Conservation (phyloP, 768 basidiomycete species). For the Collybia nuda region DNA sequence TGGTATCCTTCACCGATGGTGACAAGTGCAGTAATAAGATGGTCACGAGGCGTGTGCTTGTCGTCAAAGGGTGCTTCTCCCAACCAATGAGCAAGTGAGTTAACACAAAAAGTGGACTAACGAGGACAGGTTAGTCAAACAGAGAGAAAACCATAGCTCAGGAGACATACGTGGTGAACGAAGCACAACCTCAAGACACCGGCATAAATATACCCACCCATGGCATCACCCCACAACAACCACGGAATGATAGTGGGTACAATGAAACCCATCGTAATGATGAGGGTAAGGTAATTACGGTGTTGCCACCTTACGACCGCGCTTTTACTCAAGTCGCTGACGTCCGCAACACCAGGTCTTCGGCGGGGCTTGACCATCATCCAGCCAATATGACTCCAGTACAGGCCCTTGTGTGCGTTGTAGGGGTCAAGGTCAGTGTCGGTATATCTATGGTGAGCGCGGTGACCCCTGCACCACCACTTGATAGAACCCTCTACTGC, state of each 20-base stretch:
- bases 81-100: conserved; percentile 96
- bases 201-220: conserved; percentile 86
- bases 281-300: conserved; percentile 68
- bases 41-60: conserved; percentile 92
- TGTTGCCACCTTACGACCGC: conserved; percentile 87
- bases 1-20: conserved; percentile 98
- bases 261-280: conserved; percentile 68
- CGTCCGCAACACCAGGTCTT: conserved; percentile 87
- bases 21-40: conserved; percentile 83
- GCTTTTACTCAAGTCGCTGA: conserved; percentile 82
- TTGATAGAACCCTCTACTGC: conserved; percentile 96
- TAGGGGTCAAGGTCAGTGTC: conserved; percentile 97
- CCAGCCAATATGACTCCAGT: conserved; percentile 89
- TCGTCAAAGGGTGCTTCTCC: conserved; percentile 92
- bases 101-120: conserved; percentile 94
- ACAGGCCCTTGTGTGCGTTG: conserved; percentile 86
- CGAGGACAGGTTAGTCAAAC: conserved; percentile 7
- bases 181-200: conserved; percentile 76
- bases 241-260: conserved; percentile 80
- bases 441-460: conserved; percentile 96
- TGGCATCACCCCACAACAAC: conserved; percentile 81
- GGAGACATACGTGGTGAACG: conserved; percentile 77
- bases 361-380: conserved; percentile 91
- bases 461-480: conserved; percentile 99
- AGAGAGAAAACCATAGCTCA: conserved; percentile 1